These are phyloP conservation scores for Yamadazyma siamensis DNA, from an alignment of 1,139 yeast genomes.

Conservation along the genomic window DNA sequence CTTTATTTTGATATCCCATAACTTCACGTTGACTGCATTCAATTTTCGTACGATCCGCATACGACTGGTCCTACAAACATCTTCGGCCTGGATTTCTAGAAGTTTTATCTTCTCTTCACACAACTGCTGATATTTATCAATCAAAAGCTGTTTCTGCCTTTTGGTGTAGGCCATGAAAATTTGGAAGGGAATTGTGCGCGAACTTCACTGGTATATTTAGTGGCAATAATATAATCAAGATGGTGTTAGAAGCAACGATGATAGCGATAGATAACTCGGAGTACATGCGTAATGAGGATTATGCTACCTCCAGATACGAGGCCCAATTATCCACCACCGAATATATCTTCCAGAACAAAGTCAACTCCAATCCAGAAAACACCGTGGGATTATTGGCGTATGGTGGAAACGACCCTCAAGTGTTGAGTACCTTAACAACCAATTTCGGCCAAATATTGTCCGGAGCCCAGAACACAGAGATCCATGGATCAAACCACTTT, in stretches of 20 bases:
- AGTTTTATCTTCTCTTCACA: constrained; percentile 17
- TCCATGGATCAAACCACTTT: constrained; percentile 67
- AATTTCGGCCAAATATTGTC: constrained; percentile 85
- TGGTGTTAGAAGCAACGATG: constrained; percentile 97
- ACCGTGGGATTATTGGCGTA: constrained; percentile 88
- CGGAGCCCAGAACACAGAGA: constrained; percentile 82
- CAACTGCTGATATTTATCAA: constrained; percentile 23
- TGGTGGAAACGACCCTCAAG: constrained; percentile 85
- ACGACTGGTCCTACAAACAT: constrained; percentile 10
- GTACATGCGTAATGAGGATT: constrained; percentile 94
- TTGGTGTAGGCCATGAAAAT: constrained; percentile 13
- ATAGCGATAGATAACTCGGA: constrained; percentile 94
- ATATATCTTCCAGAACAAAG: constrained; percentile 79
- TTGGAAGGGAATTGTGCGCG: constrained; percentile 7
- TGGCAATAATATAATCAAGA: constrained; percentile 22
- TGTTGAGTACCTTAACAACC: constrained; percentile 80
- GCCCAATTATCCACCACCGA: constrained; percentile 95
- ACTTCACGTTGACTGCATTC: constrained; percentile 39
- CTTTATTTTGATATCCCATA: constrained; percentile 35
- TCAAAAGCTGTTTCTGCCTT: constrained; percentile 34
- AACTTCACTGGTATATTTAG: constrained; percentile 2
- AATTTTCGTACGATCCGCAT: constrained; percentile 31
- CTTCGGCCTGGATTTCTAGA: constrained; percentile 17
- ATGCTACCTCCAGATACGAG: constrained; percentile 81
- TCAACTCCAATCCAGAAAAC: constrained; percentile 87